Base-by-base conservation (phyloP, 106 monocot species). In the Posidonia australis region DNA sequence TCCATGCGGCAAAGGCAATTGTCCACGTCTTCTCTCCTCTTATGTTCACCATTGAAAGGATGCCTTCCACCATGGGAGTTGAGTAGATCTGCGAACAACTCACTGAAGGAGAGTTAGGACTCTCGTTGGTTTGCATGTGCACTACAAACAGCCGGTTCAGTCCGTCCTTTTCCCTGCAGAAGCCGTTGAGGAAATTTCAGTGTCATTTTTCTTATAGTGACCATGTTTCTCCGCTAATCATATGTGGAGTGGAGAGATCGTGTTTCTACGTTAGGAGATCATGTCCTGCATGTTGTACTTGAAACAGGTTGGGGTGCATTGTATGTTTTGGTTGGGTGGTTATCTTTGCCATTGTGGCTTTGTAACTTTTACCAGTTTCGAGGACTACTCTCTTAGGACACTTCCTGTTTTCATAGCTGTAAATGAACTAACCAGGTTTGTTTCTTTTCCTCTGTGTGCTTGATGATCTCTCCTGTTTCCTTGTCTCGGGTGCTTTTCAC, bases 1-100 rank as follows among this genome's bases (percentile, higher is more conserved):
- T 65, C 73, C 46, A 73, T 66, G 66, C 73, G 66, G n/a, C 73
- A 73, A 26, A 57, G 42, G 45, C 66, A 73, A 43, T 20, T 73
- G 13, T 66, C 66, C 1, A 44, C 65, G 12, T 65, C 73, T 46
- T 76, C 76, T 70, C 54, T 69, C 16, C 62, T 76, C 31, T 22
- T 68, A 11, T 49, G 31, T 44, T 68, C 75, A 25, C 75, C 75
- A 0, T 14, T 75, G 23, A 68, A 62, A 62, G 67, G 62, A 21
- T 68, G 75, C 19, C 44, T 76, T 63, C 64, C 68, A 24, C 76
- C 63, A 47, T 69, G 69, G 69, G 69, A 69, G 32, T 27, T 68
- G 52, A 63, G 31, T 16, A 64, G 46, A 26, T 29, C 59, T 32
- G 16, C 0, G 5, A 60, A 28, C 59, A 60, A 1, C 59, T 32